phyloP scores from a whole-genome alignment of 2,329 filamentous ascomycete species.

The Fusarium proliferatum region DNA sequence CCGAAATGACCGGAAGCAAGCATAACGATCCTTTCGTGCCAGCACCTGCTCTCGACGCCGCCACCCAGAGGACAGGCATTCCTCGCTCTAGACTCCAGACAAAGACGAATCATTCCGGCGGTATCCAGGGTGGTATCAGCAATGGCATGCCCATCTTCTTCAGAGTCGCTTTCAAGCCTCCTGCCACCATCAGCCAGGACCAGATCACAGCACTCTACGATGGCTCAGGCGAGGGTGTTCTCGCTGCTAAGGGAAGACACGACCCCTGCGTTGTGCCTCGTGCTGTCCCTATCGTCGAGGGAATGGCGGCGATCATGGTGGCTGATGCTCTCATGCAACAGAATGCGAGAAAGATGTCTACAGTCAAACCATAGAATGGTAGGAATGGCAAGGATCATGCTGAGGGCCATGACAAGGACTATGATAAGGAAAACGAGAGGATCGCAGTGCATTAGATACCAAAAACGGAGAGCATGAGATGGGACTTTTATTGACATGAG shows the following conservation, averaged over 20 bases:
- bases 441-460: slow-evolving; percentile 16
- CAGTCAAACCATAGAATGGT: slow-evolving; percentile 11
- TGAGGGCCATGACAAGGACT: not conserved
- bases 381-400: not conserved
- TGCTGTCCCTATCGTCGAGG: slow-evolving; percentile 88
- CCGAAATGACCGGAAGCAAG: slow-evolving; percentile 84
- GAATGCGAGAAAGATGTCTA: slow-evolving; percentile 67
- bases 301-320: slow-evolving; percentile 88
- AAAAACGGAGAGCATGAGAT: slow-evolving; percentile 23
- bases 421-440: not conserved
- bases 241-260: slow-evolving; percentile 93
- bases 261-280: slow-evolving; percentile 93
- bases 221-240: slow-evolving; percentile 73
- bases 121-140: slow-evolving; percentile 94
- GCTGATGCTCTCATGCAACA: slow-evolving; percentile 91
- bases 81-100: slow-evolving; percentile 71
- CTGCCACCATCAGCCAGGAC: slow-evolving; percentile 90
- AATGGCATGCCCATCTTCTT: slow-evolving; percentile 97
- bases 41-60: slow-evolving; percentile 56
- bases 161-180: slow-evolving; percentile 92
- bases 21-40: slow-evolving; percentile 80
- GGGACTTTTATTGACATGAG: slow-evolving; percentile 24
- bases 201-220: slow-evolving; percentile 87
- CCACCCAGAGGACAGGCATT: slow-evolving; percentile 57
- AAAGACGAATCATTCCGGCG: slow-evolving; percentile 94